Evolutionary conservation across 2,329 filamentous ascomycete species (phyloP), one percentile per base, ranked within the genome.

Genomic region (Dothistroma pini): DNA sequence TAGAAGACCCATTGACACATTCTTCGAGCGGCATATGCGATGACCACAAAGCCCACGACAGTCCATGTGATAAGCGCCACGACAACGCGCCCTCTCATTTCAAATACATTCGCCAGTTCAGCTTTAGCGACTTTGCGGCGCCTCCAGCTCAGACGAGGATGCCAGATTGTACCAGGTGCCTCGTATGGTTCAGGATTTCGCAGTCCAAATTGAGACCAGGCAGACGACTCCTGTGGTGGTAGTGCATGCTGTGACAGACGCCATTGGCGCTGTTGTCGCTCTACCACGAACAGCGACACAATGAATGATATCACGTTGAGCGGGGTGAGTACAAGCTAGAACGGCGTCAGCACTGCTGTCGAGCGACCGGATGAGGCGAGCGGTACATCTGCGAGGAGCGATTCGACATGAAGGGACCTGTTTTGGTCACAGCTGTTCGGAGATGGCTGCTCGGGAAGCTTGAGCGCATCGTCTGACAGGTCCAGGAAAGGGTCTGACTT

Each of bases 231-330:
- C 44, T 64, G 53, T 75, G 75, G 56, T 76, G 59, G 59, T 25
- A 70, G 59, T 25, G 71, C 64, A 63, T 72, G 72, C 60, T 76
- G 68, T 62, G 70, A 69, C 61, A 74, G 67, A 32, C 74, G 86
- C 79, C 73, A 79, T 70, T 69, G 79, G 69, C 68, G 84, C 75
- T 80, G 85, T 60, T 79, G 79, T 55, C 81, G 76, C 75, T 89
- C 86, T 49, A 89, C 81, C 56, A 88, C 74, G 70, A 82, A 80
- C 51, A 90, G 82, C 1, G 87, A 89, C 65, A 89, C 51, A 48
- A 90, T 72, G 75, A 89, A 89, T 22, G 85, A 83, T 55, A 85
- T 77, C 71, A 89, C 84, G 65, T 85, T 80, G 63, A 89, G 66
- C 8, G 88, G 86, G 0, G 86, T 87, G 75, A 88, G 79, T 66